Conservation (phyloP, 352 stramenopile species). For the Saprolegnia parasitica region DNA sequence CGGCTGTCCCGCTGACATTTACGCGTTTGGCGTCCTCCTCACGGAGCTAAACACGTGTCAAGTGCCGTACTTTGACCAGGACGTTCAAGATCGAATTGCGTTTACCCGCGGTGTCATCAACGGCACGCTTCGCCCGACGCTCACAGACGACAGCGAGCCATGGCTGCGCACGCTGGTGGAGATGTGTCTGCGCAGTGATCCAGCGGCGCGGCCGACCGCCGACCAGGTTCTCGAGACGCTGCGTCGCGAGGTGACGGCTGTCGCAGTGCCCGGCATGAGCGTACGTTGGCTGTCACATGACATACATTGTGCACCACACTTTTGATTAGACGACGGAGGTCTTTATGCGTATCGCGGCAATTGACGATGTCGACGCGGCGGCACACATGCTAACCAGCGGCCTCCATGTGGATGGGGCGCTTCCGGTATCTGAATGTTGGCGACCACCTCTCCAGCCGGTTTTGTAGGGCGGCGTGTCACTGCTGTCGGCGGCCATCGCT, state of each 20-base stretch:
- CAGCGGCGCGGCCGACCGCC: background rate
- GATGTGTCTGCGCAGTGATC: background rate
- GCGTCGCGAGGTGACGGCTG: background rate
- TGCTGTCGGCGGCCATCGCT: too few species aligned
- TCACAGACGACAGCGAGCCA: background rate
- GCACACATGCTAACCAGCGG: too few species aligned
- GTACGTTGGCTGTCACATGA: background rate
- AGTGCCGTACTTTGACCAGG: constrained; percentile 4
- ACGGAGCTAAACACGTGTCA: constrained; percentile 32
- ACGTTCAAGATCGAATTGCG: background rate
- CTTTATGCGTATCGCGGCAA: too few species aligned
- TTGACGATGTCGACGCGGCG: too few species aligned
- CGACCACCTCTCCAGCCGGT: too few species aligned
- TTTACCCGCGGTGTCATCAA: background rate
- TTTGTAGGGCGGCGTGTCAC: too few species aligned
- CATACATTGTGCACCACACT: background rate
- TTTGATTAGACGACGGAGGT: background rate
- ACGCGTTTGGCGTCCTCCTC: constrained; percentile 36
- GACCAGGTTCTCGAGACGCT: background rate
- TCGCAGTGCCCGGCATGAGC: background rate
- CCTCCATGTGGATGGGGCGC: too few species aligned
- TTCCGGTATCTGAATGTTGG: background rate
- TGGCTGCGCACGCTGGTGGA: background rate
- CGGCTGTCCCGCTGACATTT: constrained; percentile 34
- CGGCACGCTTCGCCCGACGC: background rate